Conservation (phyloP, 768 basidiomycete species). For the Calocybe cyanea region DNA sequence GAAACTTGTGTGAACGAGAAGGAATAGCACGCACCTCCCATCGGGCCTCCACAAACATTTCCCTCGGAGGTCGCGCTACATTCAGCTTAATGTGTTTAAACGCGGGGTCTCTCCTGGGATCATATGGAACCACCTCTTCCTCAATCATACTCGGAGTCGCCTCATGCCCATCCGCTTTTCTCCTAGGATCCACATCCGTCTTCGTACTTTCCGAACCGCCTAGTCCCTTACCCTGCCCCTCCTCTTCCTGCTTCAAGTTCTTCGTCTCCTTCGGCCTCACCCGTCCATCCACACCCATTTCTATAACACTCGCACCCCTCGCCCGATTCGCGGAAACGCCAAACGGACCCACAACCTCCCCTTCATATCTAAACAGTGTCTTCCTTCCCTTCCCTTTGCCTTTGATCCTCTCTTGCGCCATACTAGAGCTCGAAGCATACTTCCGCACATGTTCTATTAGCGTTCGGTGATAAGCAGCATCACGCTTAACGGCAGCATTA, state of each 20-base stretch:
- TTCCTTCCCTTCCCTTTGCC: conserved; percentile 39
- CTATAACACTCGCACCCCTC: neutral
- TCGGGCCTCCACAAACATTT: conserved; percentile 39
- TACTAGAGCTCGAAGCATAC: conserved; percentile 22
- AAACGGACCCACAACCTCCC: conserved; percentile 44
- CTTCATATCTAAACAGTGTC: conserved; percentile 36
- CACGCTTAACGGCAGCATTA: neutral
- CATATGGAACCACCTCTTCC: conserved; percentile 37
- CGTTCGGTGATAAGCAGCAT: conserved; percentile 27
- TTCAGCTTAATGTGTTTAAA: conserved; percentile 18
- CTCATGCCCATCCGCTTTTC: neutral
- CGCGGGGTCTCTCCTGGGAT: conserved; percentile 51
- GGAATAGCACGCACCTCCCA: conserved; percentile 47
- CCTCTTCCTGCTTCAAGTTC: neutral
- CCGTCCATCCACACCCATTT: conserved; percentile 1
- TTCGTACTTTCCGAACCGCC: neutral
- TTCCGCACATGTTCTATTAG: conserved; percentile 39
- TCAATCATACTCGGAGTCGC: conserved; percentile 21
- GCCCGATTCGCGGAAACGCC: conserved; percentile 2
- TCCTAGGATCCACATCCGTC: neutral
- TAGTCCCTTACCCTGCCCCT: neutral
- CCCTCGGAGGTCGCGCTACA: conserved; percentile 18
- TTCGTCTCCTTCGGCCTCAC: neutral
- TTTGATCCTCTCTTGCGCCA: conserved; percentile 43
- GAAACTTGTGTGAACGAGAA: neutral